Evolutionary conservation across 768 basidiomycete species (phyloP).

Genomic region (Galerina sulciceps): DNA sequence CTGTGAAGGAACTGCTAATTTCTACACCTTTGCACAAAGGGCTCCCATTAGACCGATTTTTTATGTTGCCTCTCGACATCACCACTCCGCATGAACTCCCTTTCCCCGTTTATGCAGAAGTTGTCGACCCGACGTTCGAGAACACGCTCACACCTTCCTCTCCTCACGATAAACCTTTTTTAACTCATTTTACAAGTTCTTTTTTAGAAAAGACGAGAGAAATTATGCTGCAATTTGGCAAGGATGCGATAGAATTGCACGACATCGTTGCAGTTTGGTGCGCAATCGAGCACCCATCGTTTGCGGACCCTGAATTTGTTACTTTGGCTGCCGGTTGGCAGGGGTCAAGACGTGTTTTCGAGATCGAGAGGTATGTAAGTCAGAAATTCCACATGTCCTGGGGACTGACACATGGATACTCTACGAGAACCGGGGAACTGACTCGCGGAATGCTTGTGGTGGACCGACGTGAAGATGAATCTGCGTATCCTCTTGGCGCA

Average conservation of each 20-base stretch:
- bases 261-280: conserved; percentile 92
- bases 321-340: conserved; percentile 58
- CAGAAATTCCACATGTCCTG: neutral
- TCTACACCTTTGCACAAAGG: conserved; percentile 41
- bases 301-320: conserved; percentile 28
- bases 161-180: conserved; percentile 51
- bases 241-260: conserved; percentile 88
- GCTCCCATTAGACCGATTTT: conserved; percentile 67
- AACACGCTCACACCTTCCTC: conserved; percentile 53
- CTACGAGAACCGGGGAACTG: conserved; percentile 67
- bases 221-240: conserved; percentile 79
- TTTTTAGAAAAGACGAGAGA: conserved; percentile 77
- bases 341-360: conserved; percentile 54
- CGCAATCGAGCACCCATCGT: conserved; percentile 72
- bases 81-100: conserved; percentile 81
- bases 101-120: conserved; percentile 61
- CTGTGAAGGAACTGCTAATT: conserved; percentile 70
- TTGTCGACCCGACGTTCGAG: conserved; percentile 67
- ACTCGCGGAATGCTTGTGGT: conserved; percentile 90
- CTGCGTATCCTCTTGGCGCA: conserved; percentile 66
- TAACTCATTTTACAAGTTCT: conserved; percentile 79
- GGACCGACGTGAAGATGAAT: conserved; percentile 70
- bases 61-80: conserved; percentile 80
- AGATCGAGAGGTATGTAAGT: conserved; percentile 64
- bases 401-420: neutral